Evolutionary conservation across 805 yeast genomes (phyloP), one percentile per base, ranked within the genome.

Genomic region (Kodamaea sagamina): DNA sequence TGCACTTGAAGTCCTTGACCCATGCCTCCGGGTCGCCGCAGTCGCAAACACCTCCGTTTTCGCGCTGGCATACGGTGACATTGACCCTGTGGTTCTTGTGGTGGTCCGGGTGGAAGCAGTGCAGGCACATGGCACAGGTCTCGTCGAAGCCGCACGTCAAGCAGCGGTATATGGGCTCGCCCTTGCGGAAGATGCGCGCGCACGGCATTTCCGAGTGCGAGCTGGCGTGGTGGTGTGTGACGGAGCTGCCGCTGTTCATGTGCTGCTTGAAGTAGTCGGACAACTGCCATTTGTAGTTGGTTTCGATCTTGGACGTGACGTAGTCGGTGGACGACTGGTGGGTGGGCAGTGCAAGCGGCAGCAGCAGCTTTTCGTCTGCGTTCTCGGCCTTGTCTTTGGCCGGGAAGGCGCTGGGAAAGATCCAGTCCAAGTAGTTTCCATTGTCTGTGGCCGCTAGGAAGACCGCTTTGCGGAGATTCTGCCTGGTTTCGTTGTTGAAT

Each of bases 1-100:
- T 36, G 58, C 96, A 88, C 10, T 66, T 55, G 32, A 80, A 66
- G 1, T 71, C 62, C 11, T 61, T 61, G 4, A 69, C 74, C 89
- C 95, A 89, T 0, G 95, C 95, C 55, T 86, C 95, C 0, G 81
- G 78, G 55, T 89, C 96, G 3, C 96, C 96, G 61, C 96, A 88
- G 56, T 88, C 96, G 59, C 95, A 86, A 13, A 84, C 85, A 0
- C 93, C 93, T 28, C 90, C 87, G 44, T 78, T 84, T 47, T 79
- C 85, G 41, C 86, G 70, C 32, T 78, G 78, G 44, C 84, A 77
- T 5, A 86, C 79, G 29, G 79, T 71, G 12, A 81, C 76, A 43
- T 82, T 78, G 6, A 86, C 82, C 36, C 79, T 77, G 60, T 90
- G 98, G 35, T 81, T 92, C 26, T 58, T 57, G 62, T 90, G 98